Evolutionary conservation across 345 rosid species (phyloP).

Genomic region (Mallotus nudiflorus): DNA sequence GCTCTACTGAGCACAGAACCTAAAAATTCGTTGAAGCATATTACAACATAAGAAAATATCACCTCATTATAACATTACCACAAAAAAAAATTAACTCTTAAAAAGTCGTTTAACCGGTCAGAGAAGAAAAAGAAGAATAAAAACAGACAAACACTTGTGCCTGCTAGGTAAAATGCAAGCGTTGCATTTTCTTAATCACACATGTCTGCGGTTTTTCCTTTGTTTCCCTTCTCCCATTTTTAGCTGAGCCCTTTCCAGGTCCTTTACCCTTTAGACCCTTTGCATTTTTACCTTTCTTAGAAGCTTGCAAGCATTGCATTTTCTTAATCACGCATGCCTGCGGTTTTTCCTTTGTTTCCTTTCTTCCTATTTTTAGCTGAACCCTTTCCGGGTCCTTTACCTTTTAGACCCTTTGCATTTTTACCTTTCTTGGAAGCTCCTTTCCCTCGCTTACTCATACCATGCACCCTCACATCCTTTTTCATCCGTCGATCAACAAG

Average conservation of each 20-base stretch:
- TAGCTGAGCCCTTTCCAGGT: slow-evolving; percentile 38
- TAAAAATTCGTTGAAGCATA: not conserved
- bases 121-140: too few relatives aligned
- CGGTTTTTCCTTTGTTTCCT: slow-evolving; percentile 40
- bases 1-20: not conserved
- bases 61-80: not conserved
- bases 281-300: slow-evolving; percentile 51
- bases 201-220: slow-evolving; percentile 33
- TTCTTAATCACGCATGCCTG: slow-evolving; percentile 23
- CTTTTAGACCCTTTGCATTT: slow-evolving; percentile 38
- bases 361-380: slow-evolving; percentile 44
- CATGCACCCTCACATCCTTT: slow-evolving; percentile 60
- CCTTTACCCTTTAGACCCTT: slow-evolving; percentile 49
- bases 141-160: too few relatives aligned
- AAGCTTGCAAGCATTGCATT: too few relatives aligned
- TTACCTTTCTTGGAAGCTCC: slow-evolving; percentile 57
- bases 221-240: slow-evolving; percentile 43
- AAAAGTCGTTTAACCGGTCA: too few relatives aligned
- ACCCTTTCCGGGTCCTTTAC: slow-evolving; percentile 46
- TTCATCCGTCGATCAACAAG: slow-evolving; percentile 88
- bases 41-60: not conserved
- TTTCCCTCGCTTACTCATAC: slow-evolving; percentile 53
- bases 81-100: not conserved
- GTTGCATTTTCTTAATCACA: not conserved
- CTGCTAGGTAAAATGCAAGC: too few relatives aligned